Conservation (phyloP, 345 rosid genomes). For the Arabis hirsuta region DNA sequence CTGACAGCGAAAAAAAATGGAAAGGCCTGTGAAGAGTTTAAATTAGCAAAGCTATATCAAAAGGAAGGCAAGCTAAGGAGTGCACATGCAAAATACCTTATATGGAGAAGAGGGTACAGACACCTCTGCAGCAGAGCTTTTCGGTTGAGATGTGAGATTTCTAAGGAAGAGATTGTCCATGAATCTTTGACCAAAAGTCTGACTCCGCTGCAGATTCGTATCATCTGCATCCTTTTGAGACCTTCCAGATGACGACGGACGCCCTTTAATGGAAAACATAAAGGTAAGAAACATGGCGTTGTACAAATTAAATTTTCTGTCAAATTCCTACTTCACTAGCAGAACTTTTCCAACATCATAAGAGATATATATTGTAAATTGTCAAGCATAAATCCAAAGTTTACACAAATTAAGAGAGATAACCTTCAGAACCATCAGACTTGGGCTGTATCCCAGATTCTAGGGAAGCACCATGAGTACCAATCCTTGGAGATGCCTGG, state of each 20-base stretch:
- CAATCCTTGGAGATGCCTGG: conserved; percentile 47
- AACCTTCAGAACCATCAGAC: conserved; percentile 76
- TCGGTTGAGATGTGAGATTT: conserved; percentile 80
- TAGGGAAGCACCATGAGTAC: conserved; percentile 44
- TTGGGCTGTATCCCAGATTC: conserved; percentile 49
- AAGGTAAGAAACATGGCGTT: conserved; percentile 23
- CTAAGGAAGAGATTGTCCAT: conserved; percentile 89
- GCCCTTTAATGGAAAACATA: conserved; percentile 52
- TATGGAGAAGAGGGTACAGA: conserved; percentile 75
- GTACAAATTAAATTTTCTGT: conserved; percentile 5
- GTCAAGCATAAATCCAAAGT: conserved; percentile 14
- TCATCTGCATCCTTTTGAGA: conserved; percentile 62
- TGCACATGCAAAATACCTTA: conserved; percentile 55
- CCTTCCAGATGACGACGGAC: conserved; percentile 85
- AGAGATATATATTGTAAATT: background rate
- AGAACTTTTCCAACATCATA: background rate
- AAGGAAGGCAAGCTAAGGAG: conserved; percentile 17
- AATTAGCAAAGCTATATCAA: background rate
- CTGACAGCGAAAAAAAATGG: background rate
- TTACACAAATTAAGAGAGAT: conserved; percentile 17
- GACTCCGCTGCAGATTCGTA: conserved; percentile 62
- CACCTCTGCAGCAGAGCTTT: conserved; percentile 57
- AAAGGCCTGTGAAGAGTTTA: background rate
- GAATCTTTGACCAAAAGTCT: conserved; percentile 86
- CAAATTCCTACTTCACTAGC: conserved; percentile 5